Percentiles rank a stretch among this genome's conserved stretches.
Evolutionary conservation across 2,329 filamentous ascomycete species (phyloP).

Genomic region (Aureobasidium sp.): DNA sequence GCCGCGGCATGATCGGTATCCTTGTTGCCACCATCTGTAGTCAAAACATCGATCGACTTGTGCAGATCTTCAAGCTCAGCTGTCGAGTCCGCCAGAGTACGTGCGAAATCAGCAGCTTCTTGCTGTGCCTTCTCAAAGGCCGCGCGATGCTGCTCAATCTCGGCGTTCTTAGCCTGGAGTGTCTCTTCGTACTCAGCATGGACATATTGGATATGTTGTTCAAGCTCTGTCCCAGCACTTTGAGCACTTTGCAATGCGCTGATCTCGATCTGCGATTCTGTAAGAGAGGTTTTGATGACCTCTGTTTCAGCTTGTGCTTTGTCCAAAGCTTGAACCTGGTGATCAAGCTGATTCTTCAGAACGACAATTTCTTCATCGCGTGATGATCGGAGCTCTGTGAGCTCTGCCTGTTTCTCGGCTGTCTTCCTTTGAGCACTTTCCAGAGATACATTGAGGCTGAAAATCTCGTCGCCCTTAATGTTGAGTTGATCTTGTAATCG

Average conservation of each 20-base stretch:
- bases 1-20: not conserved
- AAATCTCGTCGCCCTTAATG: not conserved
- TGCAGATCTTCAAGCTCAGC: conserved; percentile 10
- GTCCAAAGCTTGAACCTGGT: not conserved
- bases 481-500: not conserved
- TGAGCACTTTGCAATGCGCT: not conserved
- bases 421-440: not conserved
- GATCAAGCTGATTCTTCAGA: not conserved
- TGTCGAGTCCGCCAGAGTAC: not conserved
- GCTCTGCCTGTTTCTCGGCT: not conserved
- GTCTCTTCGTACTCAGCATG: conserved; percentile 9
- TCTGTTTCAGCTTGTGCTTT: not conserved
- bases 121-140: conserved; percentile 7
- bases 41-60: not conserved
- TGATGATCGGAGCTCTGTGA: conserved; percentile 5
- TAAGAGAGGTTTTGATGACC: not conserved
- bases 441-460: not conserved
- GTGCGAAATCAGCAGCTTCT: not conserved
- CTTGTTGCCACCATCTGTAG: not conserved
- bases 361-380: not conserved
- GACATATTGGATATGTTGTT: not conserved
- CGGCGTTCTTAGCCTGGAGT: conserved; percentile 8
- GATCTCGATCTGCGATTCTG: not conserved
- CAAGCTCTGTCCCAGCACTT: not conserved
- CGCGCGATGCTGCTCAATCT: conserved; percentile 15